Evolutionary conservation across 352 stramenopile genomes (phyloP).

Genomic region (Plasmopara muralis): DNA sequence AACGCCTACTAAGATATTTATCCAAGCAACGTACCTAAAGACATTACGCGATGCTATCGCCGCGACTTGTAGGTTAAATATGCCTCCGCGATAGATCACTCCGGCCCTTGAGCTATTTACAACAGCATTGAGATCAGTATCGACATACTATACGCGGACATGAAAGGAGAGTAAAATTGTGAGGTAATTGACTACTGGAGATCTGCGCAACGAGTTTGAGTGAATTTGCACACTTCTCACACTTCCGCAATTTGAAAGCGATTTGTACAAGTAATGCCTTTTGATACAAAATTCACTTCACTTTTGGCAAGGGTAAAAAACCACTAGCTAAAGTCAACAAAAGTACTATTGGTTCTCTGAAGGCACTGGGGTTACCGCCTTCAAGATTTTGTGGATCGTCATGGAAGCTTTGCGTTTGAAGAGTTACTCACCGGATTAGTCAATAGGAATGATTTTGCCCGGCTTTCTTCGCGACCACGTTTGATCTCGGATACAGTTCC

Average conservation of each 20-base stretch:
- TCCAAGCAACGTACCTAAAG: constrained; percentile 1
- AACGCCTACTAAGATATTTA: background rate
- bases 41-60: background rate
- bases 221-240: background rate
- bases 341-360: background rate
- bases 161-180: background rate
- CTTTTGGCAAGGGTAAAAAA: background rate
- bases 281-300: constrained; percentile 9
- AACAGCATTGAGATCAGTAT: background rate
- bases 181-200: background rate
- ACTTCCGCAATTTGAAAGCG: background rate
- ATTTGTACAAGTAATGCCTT: constrained; percentile 3
- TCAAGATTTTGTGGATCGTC: constrained; percentile 7
- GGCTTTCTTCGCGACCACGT: background rate
- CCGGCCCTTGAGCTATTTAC: background rate
- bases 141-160: constrained; percentile 1
- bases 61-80: background rate
- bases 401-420: background rate
- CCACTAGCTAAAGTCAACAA: background rate
- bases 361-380: constrained; percentile 1
- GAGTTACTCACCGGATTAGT: background rate
- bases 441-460: background rate
- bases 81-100: background rate
- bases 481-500: constrained; percentile 1
- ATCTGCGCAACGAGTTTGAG: background rate